Evolutionary conservation across 257 asterid genomes (phyloP), one percentile per base, ranked within the genome.

Genomic region (Handroanthus guayacan): DNA sequence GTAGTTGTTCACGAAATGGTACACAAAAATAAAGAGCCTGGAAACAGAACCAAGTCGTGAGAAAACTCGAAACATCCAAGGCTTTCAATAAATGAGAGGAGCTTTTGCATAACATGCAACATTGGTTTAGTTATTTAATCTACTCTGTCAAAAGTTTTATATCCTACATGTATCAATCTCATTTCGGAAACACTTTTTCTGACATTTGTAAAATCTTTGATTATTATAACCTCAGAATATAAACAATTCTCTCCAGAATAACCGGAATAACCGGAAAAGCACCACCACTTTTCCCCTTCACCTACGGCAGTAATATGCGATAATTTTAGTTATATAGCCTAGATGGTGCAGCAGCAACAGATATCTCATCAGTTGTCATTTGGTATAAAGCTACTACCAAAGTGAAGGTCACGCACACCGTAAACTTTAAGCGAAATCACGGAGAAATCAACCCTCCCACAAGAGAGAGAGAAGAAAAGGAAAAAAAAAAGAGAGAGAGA

Each of bases 1-100:
- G 83, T 74, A 90, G 75, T 68, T 86, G 89, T 67, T 88, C 93
- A 18, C 96, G 90, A 77, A 90, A 90, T 16, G 96, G 96, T 0
- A 85, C 90, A 81, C 96, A 90, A 67, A 88, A 90, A 80, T 88
- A 90, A 37, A 90, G 85, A 38, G 96, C 90, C 96, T 90, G 86
- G 55, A 47, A 77, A 51, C 39, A 61, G 41, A 74, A 63, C 2
- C 48, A 62, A 31, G 63, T 56, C 11, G 45, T 25, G 54, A 57
- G 61, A 62, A 69, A 74, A 31, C 13, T 9, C 37, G 47, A 68
- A 76, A n/a, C 9, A 61, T 12, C 55, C 47, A 16, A 77, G 10
- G 12, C 12, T 63, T 71, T 10, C 25, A 38, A 48, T 61, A 38
- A 50, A 48, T 4, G 10, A 55, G 50, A 68, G 39, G 50, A 68